Conservation (phyloP, 139 green algal genomes). For the Chlamydomonas schloesseri region DNA sequence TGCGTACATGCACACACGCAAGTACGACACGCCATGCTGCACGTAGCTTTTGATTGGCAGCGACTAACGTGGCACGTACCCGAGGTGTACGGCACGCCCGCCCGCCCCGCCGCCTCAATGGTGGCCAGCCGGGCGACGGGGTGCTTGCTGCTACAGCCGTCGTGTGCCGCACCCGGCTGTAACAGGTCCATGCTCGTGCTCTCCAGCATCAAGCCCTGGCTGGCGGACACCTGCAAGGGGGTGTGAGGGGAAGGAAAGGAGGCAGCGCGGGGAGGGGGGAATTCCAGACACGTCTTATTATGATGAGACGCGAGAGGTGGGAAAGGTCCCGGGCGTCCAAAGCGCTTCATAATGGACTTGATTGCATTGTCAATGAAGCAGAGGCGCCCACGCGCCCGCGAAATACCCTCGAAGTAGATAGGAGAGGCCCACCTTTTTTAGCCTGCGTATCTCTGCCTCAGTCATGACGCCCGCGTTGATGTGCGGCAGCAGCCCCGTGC, state of each 20-base stretch:
- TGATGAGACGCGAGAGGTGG: too few relatives aligned
- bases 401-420: too few relatives aligned
- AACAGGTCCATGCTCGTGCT: constrained; percentile 55
- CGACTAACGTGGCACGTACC: constrained; percentile 50
- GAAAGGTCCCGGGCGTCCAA: too few relatives aligned
- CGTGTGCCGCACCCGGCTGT: constrained; percentile 74
- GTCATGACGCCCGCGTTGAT: constrained; percentile 88
- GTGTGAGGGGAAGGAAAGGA: background rate
- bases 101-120: constrained; percentile 76
- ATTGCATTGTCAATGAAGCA: too few relatives aligned
- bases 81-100: constrained; percentile 83
- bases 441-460: constrained; percentile 48
- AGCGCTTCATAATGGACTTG: too few relatives aligned
- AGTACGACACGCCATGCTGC: too few relatives aligned
- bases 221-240: constrained; percentile 71
- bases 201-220: constrained; percentile 94
- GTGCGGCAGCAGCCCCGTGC: constrained; percentile 88
- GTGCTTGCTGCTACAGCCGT: constrained; percentile 87
- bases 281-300: too few relatives aligned
- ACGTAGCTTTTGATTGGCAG: too few relatives aligned
- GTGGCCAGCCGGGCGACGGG: constrained; percentile 68
- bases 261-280: background rate
- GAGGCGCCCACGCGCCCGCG: too few relatives aligned
- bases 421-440: constrained; percentile 9
- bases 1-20: too few relatives aligned